Evolutionary conservation across 805 yeast species (phyloP), one percentile per base, ranked within the genome.

Genomic region (Limtongozyma cylindracea): DNA sequence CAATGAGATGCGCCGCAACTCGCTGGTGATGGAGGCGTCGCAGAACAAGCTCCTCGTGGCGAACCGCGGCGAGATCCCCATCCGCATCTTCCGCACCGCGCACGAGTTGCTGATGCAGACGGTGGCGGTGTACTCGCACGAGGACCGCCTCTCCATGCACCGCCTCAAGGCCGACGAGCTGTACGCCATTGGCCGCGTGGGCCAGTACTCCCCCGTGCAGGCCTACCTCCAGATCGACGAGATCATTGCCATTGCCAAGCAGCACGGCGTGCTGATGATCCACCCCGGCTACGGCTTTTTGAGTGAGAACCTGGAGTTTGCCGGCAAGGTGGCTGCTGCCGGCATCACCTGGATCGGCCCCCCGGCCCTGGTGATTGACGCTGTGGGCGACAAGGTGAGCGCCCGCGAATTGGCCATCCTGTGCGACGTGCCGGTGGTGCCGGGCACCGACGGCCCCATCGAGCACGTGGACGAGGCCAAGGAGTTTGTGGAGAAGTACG

Each of bases 341-440:
- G 96, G 95, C 18, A 72, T 84, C 39, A 76, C 76, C 23, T 84
- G 98, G 96, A 63, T 84, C 32, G 98, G 98, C 13, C 98, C 98
- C 14, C 62, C 80, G 11, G 64, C 72, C 36, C 53, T 54, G 24
- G 88, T 91, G 28, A 84, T 84, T 35, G 95, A 84, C 35, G 52
- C 88, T 10, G 94, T 84, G 15, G 98, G 98, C 44, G 98, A 84
- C 52, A 84, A 84, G 54, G 96, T 88, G 19, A 61, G 78, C 31
- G 98, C 98, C 20, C 67, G 98, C 55, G 62, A 54, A 33, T 58
- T 84, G 37, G 98, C 98, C 24, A 61, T 58, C 22, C 55, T 56
- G 31, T 77, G 77, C 37, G 45, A 65, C 25, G 98, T 84, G 11
- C 96, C 98, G 9, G 72, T 70, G 18, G 95, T 84, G 13, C 98